Conservation (phyloP, 106 monocot genomes). For the Dioscorea dumetorum region DNA sequence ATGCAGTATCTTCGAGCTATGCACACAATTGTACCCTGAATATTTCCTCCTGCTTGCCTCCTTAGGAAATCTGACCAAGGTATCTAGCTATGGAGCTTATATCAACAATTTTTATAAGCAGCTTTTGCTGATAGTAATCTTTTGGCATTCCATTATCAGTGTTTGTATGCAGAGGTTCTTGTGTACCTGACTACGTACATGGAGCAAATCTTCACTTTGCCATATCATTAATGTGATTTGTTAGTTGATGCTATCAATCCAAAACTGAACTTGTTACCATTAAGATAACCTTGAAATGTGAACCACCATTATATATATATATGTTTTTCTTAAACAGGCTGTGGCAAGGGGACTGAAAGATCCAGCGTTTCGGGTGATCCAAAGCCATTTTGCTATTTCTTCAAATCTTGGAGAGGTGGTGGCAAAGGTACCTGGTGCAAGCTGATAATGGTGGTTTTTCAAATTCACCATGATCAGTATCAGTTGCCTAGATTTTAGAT, state of each 20-base stretch:
- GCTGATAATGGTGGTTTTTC: too few species aligned
- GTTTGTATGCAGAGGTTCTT: too few species aligned
- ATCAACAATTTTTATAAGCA: neutral
- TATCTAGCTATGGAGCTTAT: constrained; percentile 16
- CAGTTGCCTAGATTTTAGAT: too few species aligned
- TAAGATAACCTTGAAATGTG: too few species aligned
- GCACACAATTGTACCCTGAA: constrained; percentile 70
- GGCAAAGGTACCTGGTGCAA: constrained; percentile 59
- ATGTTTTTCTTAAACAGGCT: constrained; percentile 39
- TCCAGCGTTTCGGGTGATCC: constrained; percentile 93
- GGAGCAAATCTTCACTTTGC: too few species aligned
- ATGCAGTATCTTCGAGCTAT: constrained; percentile 89
- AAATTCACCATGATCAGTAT: too few species aligned
- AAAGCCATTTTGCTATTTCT: constrained; percentile 85
- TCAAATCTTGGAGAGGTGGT: constrained; percentile 93
- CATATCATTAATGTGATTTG: too few species aligned
- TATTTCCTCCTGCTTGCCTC: constrained; percentile 92
- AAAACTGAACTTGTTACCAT: too few species aligned
- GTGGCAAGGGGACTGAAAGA: constrained; percentile 78
- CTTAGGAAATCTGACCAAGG: constrained; percentile 86
- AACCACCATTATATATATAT: neutral
- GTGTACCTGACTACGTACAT: too few species aligned
- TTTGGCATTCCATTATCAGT: too few species aligned
- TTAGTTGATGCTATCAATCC: too few species aligned
- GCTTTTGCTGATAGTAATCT: too few species aligned